A percentile compares a stretch with the other conserved stretches of the same genome.
Evolutionary conservation across 371 early-diverging fungal species (phyloP).

Genomic region (Dichotomocladium elegans): DNA sequence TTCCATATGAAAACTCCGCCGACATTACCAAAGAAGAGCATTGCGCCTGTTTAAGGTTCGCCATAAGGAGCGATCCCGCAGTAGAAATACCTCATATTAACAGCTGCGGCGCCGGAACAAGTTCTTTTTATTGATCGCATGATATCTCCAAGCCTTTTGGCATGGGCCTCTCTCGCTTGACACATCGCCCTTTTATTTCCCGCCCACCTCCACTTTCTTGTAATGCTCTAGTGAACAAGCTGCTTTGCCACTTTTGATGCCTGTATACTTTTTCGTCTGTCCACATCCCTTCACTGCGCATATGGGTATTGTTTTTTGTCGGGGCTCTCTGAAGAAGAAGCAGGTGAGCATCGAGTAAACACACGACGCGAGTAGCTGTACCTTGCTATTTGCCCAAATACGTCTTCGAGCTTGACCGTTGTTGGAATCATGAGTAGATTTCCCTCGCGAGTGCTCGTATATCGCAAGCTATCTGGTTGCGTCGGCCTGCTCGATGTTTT

Average conservation of each 20-base stretch:
- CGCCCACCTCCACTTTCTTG: conserved; percentile 22
- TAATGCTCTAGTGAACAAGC: conserved; percentile 46
- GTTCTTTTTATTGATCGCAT: no score
- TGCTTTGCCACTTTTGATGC: conserved; percentile 28
- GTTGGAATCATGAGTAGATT: conserved; percentile 27
- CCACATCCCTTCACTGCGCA: conserved; percentile 30
- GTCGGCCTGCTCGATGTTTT: conserved; percentile 12
- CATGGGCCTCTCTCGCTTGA: no score
- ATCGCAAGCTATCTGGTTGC: conserved; percentile 26
- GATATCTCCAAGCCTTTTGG: no score
- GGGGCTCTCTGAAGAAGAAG: neutral
- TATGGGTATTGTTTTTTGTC: no score
- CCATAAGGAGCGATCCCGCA: no score
- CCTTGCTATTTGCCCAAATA: conserved; percentile 20
- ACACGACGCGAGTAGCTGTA: no score
- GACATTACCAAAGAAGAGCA: no score
- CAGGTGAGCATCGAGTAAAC: no score
- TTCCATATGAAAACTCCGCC: no score
- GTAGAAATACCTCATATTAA: no score
- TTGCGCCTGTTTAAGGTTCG: no score
- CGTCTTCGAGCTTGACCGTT: conserved; percentile 18
- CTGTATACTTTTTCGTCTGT: conserved; percentile 28
- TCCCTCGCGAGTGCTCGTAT: conserved; percentile 20
- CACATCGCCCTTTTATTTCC: neutral
- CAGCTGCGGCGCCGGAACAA: no score